Evolutionary conservation across 2,329 filamentous ascomycete genomes (phyloP).

Genomic region (Xylaria digitata): DNA sequence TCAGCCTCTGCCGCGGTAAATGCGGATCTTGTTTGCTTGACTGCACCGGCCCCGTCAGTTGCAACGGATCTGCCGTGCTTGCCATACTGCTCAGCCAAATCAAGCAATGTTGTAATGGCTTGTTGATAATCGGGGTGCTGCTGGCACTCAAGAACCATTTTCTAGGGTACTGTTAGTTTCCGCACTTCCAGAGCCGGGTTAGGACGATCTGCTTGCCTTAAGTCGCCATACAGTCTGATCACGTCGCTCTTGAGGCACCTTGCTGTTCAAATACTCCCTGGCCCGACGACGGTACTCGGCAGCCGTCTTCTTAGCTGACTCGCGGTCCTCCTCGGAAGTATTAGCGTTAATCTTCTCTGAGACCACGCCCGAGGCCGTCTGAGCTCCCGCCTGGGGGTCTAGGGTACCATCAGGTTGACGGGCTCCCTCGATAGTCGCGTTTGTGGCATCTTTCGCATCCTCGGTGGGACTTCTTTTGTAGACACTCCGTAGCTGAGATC

Average conservation of each 20-base stretch:
- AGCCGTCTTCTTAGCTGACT: conserved; percentile 49
- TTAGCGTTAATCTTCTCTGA: conserved; percentile 71
- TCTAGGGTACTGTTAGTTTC: conserved; percentile 61
- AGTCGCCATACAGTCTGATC: conserved; percentile 92
- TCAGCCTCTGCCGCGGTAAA: conserved; percentile 81
- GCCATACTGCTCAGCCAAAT: conserved; percentile 85
- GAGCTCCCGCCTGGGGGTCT: conserved; percentile 45
- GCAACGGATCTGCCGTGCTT: conserved; percentile 76
- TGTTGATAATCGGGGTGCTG: conserved; percentile 92
- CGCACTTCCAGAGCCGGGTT: conserved; percentile 73
- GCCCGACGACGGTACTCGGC: conserved; percentile 57
- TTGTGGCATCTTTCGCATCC: conserved; percentile 70
- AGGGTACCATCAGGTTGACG: conserved; percentile 44
- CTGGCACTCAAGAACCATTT: conserved; percentile 97
- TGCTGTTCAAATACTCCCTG: conserved; percentile 82
- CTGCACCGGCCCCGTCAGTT: conserved; percentile 72
- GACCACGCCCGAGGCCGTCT: conserved; percentile 48
- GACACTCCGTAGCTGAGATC: conserved; percentile 72
- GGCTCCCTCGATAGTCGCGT: conserved; percentile 59
- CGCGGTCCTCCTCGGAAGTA: conserved; percentile 67
- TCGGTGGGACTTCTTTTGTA: conserved; percentile 66
- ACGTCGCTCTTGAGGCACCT: conserved; percentile 91
- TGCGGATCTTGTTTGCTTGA: conserved; percentile 77
- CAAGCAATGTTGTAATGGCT: conserved; percentile 88
- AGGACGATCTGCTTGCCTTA: conserved; percentile 58